These are phyloP conservation scores for Breviolum minutum DNA, from an alignment of 73 alveolate species.

Conservation along the genomic window DNA sequence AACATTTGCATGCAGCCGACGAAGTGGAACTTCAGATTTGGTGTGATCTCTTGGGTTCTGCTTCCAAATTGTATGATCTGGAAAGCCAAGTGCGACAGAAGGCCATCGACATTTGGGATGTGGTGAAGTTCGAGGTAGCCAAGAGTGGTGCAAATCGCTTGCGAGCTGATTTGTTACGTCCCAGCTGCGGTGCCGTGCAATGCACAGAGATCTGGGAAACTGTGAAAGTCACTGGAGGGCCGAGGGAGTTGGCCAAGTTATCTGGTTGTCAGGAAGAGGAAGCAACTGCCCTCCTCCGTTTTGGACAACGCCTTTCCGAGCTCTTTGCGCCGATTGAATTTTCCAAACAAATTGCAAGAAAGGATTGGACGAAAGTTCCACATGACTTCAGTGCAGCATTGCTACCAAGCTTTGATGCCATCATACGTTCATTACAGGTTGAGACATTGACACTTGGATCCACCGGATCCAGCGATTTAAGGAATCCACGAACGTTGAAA, in stretches of 20 bases:
- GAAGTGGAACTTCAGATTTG: constrained; percentile 27
- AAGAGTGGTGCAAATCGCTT: not conserved
- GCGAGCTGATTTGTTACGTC: constrained; percentile 67
- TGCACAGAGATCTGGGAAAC: not conserved
- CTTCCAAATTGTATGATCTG: not conserved
- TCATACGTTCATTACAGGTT: not conserved
- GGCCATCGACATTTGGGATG: not conserved
- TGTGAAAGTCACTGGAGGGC: not conserved
- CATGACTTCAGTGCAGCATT: not conserved
- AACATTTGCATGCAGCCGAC: not conserved
- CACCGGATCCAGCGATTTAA: not conserved
- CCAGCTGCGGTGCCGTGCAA: not conserved
- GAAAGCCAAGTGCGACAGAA: constrained; percentile 15
- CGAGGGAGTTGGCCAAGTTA: not conserved
- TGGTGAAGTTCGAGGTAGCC: constrained; percentile 41
- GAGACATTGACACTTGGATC: not conserved
- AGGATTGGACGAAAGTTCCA: not conserved
- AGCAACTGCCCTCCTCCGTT: not conserved
- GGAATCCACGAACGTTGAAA: not conserved
- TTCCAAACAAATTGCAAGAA: not conserved
- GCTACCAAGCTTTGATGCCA: not conserved
- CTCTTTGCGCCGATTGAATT: not conserved
- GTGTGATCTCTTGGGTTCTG: not conserved
- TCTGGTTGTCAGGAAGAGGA: not conserved
- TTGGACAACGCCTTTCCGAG: not conserved